phyloP scores from a whole-genome alignment of 192 early-diverging fungal species.

The Backusella parvicylindrica region DNA sequence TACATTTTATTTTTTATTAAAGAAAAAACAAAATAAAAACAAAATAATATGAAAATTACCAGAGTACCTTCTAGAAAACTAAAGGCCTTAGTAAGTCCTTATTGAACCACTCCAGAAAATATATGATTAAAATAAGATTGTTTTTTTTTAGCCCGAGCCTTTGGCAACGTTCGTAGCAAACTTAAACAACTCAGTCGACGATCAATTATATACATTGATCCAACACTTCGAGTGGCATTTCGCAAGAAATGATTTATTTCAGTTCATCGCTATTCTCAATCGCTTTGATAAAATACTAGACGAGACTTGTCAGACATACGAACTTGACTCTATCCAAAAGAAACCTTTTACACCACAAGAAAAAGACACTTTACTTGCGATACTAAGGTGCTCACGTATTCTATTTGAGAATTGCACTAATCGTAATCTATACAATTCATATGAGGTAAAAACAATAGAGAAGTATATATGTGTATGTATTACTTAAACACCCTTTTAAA shows the following conservation, averaged over 20 bases:
- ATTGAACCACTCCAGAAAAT: no score
- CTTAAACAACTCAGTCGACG: constrained; percentile 44
- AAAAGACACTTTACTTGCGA: constrained; percentile 55
- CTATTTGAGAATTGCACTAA: constrained; percentile 95
- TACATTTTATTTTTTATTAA: not conserved
- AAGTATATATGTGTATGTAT: not conserved
- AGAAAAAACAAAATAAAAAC: not conserved
- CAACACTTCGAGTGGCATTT: constrained; percentile 68
- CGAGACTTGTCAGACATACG: constrained; percentile 54
- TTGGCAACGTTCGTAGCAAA: constrained; percentile 47
- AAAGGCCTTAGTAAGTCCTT: constrained; percentile 53
- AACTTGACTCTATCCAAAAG: constrained; percentile 61
- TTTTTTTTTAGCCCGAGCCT: constrained; percentile 46
- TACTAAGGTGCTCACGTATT: constrained; percentile 70
- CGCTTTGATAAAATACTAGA: constrained; percentile 84
- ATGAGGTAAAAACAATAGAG: constrained; percentile 57
- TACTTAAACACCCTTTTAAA: not conserved
- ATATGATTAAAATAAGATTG: no score
- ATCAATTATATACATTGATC: constrained; percentile 52
- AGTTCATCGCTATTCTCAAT: constrained; percentile 93
- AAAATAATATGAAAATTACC: constrained; percentile 48
- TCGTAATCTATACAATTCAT: constrained; percentile 89
- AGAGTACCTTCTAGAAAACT: constrained; percentile 60
- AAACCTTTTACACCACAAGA: constrained; percentile 50
- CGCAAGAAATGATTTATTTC: constrained; percentile 88